These are phyloP conservation scores for Cercospora nicotianae DNA, from an alignment of 2,329 filamentous ascomycete genomes.

Conservation along the genomic window DNA sequence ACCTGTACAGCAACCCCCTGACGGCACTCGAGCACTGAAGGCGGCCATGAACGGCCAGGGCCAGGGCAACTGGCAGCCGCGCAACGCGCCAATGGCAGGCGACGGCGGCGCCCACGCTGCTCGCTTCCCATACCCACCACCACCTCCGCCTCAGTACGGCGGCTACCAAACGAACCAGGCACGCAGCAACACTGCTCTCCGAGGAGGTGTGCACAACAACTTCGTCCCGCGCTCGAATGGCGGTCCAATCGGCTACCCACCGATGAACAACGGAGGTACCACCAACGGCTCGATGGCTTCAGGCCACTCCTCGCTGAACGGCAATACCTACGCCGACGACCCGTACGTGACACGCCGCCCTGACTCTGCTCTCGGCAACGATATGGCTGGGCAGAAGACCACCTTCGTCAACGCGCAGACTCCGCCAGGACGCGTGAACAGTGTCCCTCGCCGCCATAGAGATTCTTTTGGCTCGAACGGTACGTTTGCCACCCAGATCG, in stretches of 20 bases:
- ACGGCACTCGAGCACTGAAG: background rate
- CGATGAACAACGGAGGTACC: background rate
- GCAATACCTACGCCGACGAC: background rate
- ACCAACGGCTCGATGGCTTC: background rate
- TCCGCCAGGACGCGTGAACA: background rate
- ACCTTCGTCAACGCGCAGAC: background rate
- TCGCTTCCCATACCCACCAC: background rate
- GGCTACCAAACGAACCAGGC: background rate
- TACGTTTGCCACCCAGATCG: slow-evolving; percentile 16
- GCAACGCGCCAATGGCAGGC: background rate
- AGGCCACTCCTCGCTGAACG: background rate
- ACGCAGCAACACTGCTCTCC: background rate
- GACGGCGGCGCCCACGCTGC: slow-evolving; percentile 1
- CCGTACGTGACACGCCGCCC: background rate
- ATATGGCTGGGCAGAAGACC: background rate
- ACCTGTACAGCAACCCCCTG: background rate
- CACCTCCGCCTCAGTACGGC: background rate
- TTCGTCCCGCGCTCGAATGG: background rate
- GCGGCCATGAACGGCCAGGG: background rate
- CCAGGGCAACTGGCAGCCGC: slow-evolving; percentile 1
- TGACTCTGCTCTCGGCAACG: background rate
- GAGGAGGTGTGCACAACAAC: slow-evolving; percentile 8
- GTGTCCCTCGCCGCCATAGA: background rate
- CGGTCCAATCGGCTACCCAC: background rate
- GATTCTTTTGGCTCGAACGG: slow-evolving; percentile 8